Evolutionary conservation across 305 asterid species (phyloP).

Genomic region (Withania somnifera): DNA sequence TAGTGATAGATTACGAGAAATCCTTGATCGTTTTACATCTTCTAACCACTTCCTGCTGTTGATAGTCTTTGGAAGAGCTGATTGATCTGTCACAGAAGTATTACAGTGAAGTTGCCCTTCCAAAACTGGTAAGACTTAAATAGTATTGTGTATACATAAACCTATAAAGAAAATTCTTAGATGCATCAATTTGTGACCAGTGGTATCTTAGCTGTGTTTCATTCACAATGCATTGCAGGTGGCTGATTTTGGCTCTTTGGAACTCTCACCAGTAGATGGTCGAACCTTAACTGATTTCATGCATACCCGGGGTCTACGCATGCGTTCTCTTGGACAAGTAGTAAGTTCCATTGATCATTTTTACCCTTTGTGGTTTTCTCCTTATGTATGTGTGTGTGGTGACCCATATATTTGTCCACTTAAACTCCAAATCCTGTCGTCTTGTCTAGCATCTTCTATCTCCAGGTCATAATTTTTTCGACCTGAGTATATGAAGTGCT

Average conservation of each 20-base stretch:
- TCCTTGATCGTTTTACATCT: conserved; percentile 4
- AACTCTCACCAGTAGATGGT: conserved; percentile 97
- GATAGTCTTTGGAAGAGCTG: conserved; percentile 74
- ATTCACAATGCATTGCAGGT: conserved; percentile 47
- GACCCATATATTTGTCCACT: background rate
- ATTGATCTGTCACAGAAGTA: conserved; percentile 67
- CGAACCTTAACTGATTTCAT: conserved; percentile 95
- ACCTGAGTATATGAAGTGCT: background rate
- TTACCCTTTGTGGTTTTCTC: background rate
- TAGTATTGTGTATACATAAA: background rate
- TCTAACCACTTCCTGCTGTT: conserved; percentile 26
- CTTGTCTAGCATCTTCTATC: background rate
- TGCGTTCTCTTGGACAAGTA: conserved; percentile 98
- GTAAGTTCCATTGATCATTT: conserved; percentile 38
- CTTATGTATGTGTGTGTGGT: background rate
- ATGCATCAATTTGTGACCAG: background rate
- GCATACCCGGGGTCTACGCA: conserved; percentile 98
- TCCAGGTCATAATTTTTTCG: background rate
- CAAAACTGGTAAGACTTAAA: conserved; percentile 62
- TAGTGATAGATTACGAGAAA: conserved; percentile 1
- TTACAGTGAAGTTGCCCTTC: conserved; percentile 85
- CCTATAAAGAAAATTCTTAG: background rate
- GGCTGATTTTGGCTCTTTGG: conserved; percentile 97
- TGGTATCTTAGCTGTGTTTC: background rate
- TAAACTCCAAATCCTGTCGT: background rate